Percentiles rank a stretch among this genome's conserved stretches.
These are phyloP conservation scores for Arthrobotrys conoides DNA, from an alignment of 2,329 filamentous ascomycete genomes.

Conservation along the genomic window DNA sequence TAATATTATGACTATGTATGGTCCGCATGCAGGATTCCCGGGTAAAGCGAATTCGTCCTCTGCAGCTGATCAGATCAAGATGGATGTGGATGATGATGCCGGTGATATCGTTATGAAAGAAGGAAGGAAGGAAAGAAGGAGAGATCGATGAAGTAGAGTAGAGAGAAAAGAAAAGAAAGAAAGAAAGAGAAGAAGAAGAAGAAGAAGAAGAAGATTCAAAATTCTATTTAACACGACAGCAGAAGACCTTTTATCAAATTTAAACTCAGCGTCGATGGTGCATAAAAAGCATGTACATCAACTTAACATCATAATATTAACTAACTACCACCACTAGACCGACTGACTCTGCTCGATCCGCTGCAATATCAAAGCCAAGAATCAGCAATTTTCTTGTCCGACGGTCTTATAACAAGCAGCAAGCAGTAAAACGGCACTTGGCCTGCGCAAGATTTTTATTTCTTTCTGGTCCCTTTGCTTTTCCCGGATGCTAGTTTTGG, in stretches of 20 bases:
- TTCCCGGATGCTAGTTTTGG: conserved; percentile 43
- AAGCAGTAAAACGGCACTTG: conserved; percentile 30
- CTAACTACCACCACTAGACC: too few relatives aligned
- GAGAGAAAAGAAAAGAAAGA: not conserved
- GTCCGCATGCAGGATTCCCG: not conserved
- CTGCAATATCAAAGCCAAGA: conserved; percentile 50
- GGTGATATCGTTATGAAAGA: not conserved
- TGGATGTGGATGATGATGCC: not conserved
- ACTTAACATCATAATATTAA: too few relatives aligned
- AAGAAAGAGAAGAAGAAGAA: not conserved
- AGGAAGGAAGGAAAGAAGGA: not conserved
- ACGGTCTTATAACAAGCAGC: conserved; percentile 44
- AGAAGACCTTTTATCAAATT: not conserved
- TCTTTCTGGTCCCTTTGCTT: conserved; percentile 34
- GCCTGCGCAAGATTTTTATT: conserved; percentile 28
- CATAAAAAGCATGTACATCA: conserved; percentile 21
- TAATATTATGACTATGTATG: too few relatives aligned
- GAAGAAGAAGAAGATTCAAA: conserved; percentile 8
- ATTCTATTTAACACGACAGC: not conserved
- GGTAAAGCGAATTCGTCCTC: conserved; percentile 27
- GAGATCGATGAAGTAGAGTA: too few relatives aligned
- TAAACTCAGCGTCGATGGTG: conserved; percentile 32
- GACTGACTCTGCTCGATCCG: conserved; percentile 1
- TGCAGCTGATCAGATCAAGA: too few relatives aligned
- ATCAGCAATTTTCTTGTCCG: conserved; percentile 52